Conservation (phyloP, 192 early-diverging fungal species). For the Backusella tuberculispora region DNA sequence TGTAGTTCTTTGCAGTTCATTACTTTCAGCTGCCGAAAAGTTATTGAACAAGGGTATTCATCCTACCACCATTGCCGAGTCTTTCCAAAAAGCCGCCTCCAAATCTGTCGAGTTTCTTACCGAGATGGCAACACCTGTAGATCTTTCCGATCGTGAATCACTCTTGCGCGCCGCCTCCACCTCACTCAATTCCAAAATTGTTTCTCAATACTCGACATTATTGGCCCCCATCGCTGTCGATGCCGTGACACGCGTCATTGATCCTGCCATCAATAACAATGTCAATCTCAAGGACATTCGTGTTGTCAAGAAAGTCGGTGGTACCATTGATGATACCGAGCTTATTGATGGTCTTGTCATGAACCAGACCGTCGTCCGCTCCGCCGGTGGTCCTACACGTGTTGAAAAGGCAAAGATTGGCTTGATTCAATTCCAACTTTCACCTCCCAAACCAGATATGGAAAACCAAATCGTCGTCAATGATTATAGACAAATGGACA, state of each 20-base stretch:
- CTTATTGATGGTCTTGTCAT: constrained; percentile 93
- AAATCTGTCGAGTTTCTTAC: constrained; percentile 89
- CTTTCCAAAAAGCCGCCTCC: constrained; percentile 86
- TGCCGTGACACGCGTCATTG: constrained; percentile 90
- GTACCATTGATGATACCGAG: constrained; percentile 98
- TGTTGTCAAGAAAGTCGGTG: constrained; percentile 94
- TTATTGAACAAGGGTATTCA: constrained; percentile 96
- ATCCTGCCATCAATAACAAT: constrained; percentile 79
- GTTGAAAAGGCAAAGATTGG: constrained; percentile 99
- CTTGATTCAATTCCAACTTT: constrained; percentile 98
- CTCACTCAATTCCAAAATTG: constrained; percentile 98
- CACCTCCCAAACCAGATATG: constrained; percentile 99
- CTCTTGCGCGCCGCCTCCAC: constrained; percentile 92
- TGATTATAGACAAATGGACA: constrained; percentile 99
- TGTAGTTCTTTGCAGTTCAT: constrained; percentile 90
- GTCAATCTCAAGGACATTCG: constrained; percentile 96
- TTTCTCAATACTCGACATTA: constrained; percentile 95
- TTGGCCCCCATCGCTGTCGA: constrained; percentile 98
- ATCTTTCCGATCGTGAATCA: constrained; percentile 89
- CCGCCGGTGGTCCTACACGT: constrained; percentile 90
- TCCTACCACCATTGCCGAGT: constrained; percentile 98
- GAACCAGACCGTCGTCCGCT: constrained; percentile 89
- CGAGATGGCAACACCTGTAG: constrained; percentile 85
- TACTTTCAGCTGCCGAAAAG: constrained; percentile 89
- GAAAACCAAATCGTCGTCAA: constrained; percentile 99